These are phyloP conservation scores for Penicillium capsulatum DNA, from an alignment of 2,329 filamentous ascomycete species.

Conservation along the genomic window DNA sequence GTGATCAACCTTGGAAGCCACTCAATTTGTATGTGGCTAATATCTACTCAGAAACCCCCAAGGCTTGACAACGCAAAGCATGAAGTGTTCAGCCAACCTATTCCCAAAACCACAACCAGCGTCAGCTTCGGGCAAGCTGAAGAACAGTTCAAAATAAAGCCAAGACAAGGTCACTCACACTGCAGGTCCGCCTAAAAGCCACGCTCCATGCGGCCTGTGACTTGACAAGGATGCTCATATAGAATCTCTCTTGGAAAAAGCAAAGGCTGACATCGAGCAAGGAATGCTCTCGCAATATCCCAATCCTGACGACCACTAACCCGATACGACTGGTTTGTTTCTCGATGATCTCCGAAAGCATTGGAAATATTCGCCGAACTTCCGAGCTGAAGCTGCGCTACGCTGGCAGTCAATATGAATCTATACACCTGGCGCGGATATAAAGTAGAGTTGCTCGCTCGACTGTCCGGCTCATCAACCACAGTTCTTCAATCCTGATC, in stretches of 20 bases:
- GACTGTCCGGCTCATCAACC: background rate
- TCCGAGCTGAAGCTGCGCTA: conserved; percentile 2
- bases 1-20: too few species aligned
- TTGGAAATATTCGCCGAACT: conserved; percentile 9
- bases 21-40: too few species aligned
- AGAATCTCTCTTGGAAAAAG: conserved; percentile 3
- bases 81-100: too few species aligned
- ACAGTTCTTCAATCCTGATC: conserved; percentile 1
- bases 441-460: conserved; percentile 3
- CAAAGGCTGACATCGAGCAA: conserved; percentile 4
- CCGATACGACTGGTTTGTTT: conserved; percentile 7
- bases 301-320: conserved; percentile 5
- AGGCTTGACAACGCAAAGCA: too few species aligned
- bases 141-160: background rate
- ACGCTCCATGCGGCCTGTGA: conserved; percentile 11
- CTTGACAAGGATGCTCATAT: background rate
- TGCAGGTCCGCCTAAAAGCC: conserved; percentile 3
- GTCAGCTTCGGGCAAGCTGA: too few species aligned
- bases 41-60: too few species aligned
- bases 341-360: conserved; percentile 8
- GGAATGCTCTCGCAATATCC: conserved; percentile 2
- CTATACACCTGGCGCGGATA: background rate
- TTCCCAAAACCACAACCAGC: too few species aligned
- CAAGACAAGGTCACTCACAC: background rate
- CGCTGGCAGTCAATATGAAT: background rate